Base-by-base conservation (phyloP, 306 rosid genomes). In the Calophaca sinica region DNA sequence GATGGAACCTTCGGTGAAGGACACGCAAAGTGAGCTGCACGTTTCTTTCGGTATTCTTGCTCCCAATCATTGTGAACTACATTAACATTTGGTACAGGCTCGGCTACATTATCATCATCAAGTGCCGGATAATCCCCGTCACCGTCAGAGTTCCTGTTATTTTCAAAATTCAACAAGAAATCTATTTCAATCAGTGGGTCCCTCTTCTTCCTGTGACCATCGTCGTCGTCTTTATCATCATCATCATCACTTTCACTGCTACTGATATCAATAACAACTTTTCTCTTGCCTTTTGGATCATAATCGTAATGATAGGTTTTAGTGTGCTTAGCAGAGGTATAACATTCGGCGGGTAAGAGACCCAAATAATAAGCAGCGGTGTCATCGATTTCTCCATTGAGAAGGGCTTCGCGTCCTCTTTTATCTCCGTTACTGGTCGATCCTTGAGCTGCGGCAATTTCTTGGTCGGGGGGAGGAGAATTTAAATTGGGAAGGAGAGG, bases 21-120 rank as follows among this genome's bases (percentile, higher is more conserved):
- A 7, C 57, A 70, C 61, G 93, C 96, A 77, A 59, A 87, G 55
- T 14, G 28, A 50, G 28, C 0, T 4, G 55, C 55, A 5, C 6
- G 48, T 42, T 8, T 8, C 48, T 5, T 42, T 8, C 10, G 36
- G 36, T 33, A 33, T 0, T 33, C 36, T 2, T 33, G 36, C 26
- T 20, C 26, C 26, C 26, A 20, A 33, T 33, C 4, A 4, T 33
- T 33, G 36, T 33, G 4, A 33, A 4, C 36, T 33, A 33, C 36
- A 33, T 2, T 33, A 33, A 33, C 36, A 33, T 33, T 33, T 0
- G 38, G 38, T 35, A 35, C 2, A 35, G 38, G 38, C 0, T 35
- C 38, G 38, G 38, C 38, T 35, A 35, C 38, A 35, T 35, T 35
- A 35, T 35, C 38, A 39, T 39, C 44, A 6, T 39, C 44, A 39